Conservation (phyloP, 352 stramenopile species). For the Phytophthora chlamydospora region DNA sequence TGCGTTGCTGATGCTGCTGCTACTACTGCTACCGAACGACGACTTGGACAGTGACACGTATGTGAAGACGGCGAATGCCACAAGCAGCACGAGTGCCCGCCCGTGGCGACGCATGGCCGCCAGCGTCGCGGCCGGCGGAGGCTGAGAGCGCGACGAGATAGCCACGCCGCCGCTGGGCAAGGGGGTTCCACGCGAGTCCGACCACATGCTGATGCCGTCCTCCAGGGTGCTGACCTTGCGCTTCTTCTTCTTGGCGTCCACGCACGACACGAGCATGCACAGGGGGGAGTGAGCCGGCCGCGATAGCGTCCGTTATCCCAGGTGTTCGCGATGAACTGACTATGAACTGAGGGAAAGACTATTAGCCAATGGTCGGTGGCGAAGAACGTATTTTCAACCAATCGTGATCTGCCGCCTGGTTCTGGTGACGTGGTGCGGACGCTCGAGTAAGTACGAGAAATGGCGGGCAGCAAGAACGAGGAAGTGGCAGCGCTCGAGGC, state of each 20-base stretch:
- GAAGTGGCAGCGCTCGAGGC: conserved; percentile 82
- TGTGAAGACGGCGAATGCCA: conserved; percentile 56
- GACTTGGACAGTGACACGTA: conserved; percentile 68
- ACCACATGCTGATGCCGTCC: conserved; percentile 57
- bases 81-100: conserved; percentile 54
- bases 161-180: conserved; percentile 30
- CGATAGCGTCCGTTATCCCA: conserved; percentile 18
- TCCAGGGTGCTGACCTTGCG: conserved; percentile 80
- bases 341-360: conserved; percentile 8
- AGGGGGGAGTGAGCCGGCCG: conserved; percentile 3
- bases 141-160: conserved; percentile 34
- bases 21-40: conserved; percentile 33
- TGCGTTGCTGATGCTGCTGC: conserved; percentile 16
- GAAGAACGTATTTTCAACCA: not conserved
- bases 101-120: conserved; percentile 54
- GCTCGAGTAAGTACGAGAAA: conserved; percentile 19
- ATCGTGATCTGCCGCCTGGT: conserved; percentile 9
- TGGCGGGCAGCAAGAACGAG: conserved; percentile 66
- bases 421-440: conserved; percentile 14
- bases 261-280: conserved; percentile 44
- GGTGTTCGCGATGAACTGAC: conserved; percentile 18
- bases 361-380: conserved; percentile 20
- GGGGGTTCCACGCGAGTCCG: conserved; percentile 36
- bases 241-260: conserved; percentile 83
- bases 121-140: conserved; percentile 34